phyloP scores from a whole-genome alignment of 345 rosid species.

The Fremontodendron californicum region DNA sequence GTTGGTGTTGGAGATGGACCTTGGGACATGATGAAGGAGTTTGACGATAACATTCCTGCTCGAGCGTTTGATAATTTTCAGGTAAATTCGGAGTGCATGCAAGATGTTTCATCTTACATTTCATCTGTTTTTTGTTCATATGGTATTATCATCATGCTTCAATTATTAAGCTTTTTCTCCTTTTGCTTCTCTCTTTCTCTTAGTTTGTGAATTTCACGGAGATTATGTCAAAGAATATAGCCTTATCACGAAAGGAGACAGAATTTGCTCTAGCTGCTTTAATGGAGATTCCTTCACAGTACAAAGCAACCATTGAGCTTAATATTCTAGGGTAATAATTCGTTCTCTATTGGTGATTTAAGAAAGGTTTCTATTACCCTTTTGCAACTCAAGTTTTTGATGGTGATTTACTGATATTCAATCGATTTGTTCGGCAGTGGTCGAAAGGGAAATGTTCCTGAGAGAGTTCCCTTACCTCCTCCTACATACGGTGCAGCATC shows the following conservation, averaged over 20 bases:
- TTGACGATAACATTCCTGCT: conserved; percentile 93
- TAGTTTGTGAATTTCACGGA: conserved; percentile 95
- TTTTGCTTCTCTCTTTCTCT: conserved; percentile 16
- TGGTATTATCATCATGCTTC: not conserved
- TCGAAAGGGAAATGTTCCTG: conserved; percentile 42
- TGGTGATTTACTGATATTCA: not conserved
- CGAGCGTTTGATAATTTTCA: conserved; percentile 97
- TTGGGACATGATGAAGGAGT: conserved; percentile 98
- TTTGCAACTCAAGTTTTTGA: not conserved
- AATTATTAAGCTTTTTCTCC: not conserved
- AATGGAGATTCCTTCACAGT: conserved; percentile 95
- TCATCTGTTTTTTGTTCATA: not conserved
- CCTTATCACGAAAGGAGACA: conserved; percentile 63
- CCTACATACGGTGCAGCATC: conserved; percentile 41
- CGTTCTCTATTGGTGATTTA: not conserved
- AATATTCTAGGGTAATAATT: conserved; percentile 65
- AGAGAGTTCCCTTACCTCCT: conserved; percentile 75
- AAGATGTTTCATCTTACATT: conserved; percentile 3
- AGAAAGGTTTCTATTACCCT: not conserved
- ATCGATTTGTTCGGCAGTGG: conserved; percentile 36
- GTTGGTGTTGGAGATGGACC: conserved; percentile 99
- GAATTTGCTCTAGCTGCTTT: conserved; percentile 88
- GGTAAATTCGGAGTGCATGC: conserved; percentile 32
- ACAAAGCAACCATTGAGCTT: conserved; percentile 87
- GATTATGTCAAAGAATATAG: conserved; percentile 74